A percentile compares a stretch with the other conserved stretches of the same genome.
Conservation (phyloP, 2,329 filamentous ascomycete genomes). For the Aureobasidium sp. region DNA sequence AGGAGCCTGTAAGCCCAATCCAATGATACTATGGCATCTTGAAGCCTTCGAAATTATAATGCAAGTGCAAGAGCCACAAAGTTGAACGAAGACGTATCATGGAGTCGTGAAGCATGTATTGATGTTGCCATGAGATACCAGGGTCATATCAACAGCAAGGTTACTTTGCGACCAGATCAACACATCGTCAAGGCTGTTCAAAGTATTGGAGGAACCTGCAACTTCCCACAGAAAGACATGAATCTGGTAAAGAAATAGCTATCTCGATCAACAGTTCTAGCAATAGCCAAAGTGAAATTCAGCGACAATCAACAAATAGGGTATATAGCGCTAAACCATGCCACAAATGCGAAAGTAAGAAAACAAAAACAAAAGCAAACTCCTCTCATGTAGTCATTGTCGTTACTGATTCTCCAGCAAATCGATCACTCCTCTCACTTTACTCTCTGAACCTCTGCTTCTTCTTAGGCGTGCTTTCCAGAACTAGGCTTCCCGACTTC, state of each 20-base stretch:
- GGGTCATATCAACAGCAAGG: not conserved
- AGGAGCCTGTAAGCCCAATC: not conserved
- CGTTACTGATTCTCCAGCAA: not conserved
- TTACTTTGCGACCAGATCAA: not conserved
- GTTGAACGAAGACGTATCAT: not conserved
- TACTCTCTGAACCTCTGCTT: slow-evolving; percentile 14
- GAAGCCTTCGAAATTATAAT: not conserved
- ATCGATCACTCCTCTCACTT: not conserved
- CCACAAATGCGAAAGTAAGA: not conserved
- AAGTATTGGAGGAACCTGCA: not conserved
- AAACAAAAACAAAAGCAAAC: not conserved
- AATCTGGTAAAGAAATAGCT: not conserved
- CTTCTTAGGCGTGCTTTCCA: slow-evolving; percentile 36
- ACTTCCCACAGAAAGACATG: not conserved
- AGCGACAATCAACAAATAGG: not conserved
- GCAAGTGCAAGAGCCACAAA: not conserved
- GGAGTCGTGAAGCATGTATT: not conserved
- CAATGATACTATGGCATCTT: not conserved
- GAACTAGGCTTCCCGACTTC: slow-evolving; percentile 43
- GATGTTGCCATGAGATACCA: not conserved
- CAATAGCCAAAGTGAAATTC: not conserved
- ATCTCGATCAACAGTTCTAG: not conserved
- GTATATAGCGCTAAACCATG: slow-evolving; percentile 4
- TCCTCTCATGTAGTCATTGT: not conserved
- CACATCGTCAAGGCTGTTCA: not conserved